Percentiles rank a stretch among this genome's conserved stretches.
Evolutionary conservation across 1,284 basidiomycete species (phyloP).

Genomic region (Porodaedalea pini): DNA sequence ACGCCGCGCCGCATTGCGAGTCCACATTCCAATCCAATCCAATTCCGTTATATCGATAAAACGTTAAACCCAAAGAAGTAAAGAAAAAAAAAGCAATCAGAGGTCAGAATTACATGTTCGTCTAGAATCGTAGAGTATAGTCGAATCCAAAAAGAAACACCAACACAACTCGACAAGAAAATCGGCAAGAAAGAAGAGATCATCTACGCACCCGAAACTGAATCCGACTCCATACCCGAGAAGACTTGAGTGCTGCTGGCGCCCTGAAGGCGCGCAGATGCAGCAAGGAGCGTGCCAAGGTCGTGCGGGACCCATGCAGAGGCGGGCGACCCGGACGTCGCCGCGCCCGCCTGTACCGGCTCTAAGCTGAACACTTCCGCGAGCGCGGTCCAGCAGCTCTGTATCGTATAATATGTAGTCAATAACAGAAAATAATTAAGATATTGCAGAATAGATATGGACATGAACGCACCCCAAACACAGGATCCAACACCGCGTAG

Average conservation of each 20-base stretch:
- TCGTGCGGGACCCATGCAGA: slow-evolving; percentile 59
- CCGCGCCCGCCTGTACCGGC: slow-evolving; percentile 41
- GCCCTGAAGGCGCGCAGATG: slow-evolving; percentile 44
- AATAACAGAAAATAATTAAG: slow-evolving; percentile 9
- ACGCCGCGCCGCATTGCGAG: neutral
- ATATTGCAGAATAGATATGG: neutral
- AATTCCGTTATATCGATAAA: neutral
- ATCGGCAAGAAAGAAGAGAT: neutral
- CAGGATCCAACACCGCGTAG: slow-evolving; percentile 66
- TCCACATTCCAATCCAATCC: neutral
- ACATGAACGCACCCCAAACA: slow-evolving; percentile 56
- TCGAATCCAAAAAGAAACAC: too few relatives aligned
- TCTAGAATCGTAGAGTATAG: too few relatives aligned
- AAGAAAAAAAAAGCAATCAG: neutral
- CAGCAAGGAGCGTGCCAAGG: slow-evolving; percentile 55
- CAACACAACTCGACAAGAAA: too few relatives aligned
- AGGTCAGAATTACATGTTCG: too few relatives aligned
- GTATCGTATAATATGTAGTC: slow-evolving; percentile 16
- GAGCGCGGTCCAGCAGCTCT: slow-evolving; percentile 69
- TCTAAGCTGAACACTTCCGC: slow-evolving; percentile 64
- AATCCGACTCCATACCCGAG: neutral
- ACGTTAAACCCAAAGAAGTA: neutral
- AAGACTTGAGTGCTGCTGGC: neutral
- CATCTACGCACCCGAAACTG: neutral
- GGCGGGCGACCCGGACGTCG: slow-evolving; percentile 37